Base-by-base conservation (phyloP, 495 filamentous ascomycete species). In the Aspergillus conjunctus region DNA sequence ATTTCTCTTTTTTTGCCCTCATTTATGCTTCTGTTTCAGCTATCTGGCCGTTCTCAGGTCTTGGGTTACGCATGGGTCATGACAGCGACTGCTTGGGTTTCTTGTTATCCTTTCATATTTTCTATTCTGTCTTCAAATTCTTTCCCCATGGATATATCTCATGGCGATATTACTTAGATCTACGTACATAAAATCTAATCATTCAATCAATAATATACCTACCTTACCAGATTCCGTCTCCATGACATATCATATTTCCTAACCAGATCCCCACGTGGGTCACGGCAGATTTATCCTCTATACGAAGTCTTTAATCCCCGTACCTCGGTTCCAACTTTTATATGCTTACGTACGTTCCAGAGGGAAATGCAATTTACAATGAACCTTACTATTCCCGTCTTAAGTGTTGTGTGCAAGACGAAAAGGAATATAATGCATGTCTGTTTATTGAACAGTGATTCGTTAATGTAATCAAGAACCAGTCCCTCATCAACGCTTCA, bases 21-120 rank as follows among this genome's bases (percentile, higher is more conserved):
- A n/a, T 41, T 48, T 21, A 30, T 51, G 7, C 0, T 32, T 20
- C 17, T n/a, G 14, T 51, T 30, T 51, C 6, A 30, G n/a, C 18
- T 20, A 31, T 14, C 26, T 26, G 14, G 43, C n/a, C 57, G 41
- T 41, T 54, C 33, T 52, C n/a, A 58, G 48, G 37, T 43, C 45
- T 43, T 43, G 60, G 31, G 51, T 52, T 45, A 54, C 46, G 60
- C 60, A 58, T 52, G 51, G 61, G 37, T 63, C 46, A 68, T 34
- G 62, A 68, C 53, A 62, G 59, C 62, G 58, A 57, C 51, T 66
- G 48, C 44, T 33, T 51, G 37, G 26, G 5, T 26, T 26, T 26
- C 32, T 55, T 52, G 0, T 32, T 57, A 4, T 48, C 26, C 31
- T 41, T 41, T 5, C 32, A 17, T 41, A 21, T 39, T 26, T 26